phyloP scores from a whole-genome alignment of 441 rosid species.

The Omphalea diandra region DNA sequence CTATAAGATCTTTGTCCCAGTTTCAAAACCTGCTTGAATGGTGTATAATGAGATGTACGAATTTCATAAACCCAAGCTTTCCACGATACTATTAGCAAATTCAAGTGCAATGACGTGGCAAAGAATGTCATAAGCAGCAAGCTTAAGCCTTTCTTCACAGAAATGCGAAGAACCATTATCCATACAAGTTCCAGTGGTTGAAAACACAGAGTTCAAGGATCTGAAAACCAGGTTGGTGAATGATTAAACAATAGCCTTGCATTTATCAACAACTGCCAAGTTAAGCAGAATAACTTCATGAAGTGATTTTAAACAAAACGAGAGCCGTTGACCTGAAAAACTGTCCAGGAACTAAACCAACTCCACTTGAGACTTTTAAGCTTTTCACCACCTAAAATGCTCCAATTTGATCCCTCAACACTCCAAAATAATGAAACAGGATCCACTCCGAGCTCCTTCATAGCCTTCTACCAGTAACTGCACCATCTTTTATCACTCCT shows the following conservation, averaged over 20 bases:
- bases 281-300: constrained; percentile 55
- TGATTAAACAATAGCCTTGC: too few species aligned
- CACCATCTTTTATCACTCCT: constrained; percentile 45
- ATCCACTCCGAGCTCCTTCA: constrained; percentile 62
- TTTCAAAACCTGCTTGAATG: constrained; percentile 47
- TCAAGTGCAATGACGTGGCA: too few species aligned
- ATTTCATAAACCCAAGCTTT: constrained; percentile 32
- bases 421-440: constrained; percentile 49
- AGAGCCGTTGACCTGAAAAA: constrained; percentile 75
- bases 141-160: constrained; percentile 55
- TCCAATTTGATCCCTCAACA: constrained; percentile 52
- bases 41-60: constrained; percentile 36
- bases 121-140: too few species aligned
- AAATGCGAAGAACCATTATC: constrained; percentile 49
- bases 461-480: constrained; percentile 42
- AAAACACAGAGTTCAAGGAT: constrained; percentile 63
- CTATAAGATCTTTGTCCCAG: constrained; percentile 70
- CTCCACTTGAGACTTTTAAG: constrained; percentile 41
- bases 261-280: constrained; percentile 42
- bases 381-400: constrained; percentile 22
- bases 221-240: constrained; percentile 84
- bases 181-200: constrained; percentile 50
- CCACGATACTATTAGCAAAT: constrained; percentile 65
- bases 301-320: constrained; percentile 79
- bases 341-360: constrained; percentile 81